These are phyloP conservation scores for Wickerhamiella musiphila DNA, from an alignment of 805 yeast genomes.

Conservation along the genomic window DNA sequence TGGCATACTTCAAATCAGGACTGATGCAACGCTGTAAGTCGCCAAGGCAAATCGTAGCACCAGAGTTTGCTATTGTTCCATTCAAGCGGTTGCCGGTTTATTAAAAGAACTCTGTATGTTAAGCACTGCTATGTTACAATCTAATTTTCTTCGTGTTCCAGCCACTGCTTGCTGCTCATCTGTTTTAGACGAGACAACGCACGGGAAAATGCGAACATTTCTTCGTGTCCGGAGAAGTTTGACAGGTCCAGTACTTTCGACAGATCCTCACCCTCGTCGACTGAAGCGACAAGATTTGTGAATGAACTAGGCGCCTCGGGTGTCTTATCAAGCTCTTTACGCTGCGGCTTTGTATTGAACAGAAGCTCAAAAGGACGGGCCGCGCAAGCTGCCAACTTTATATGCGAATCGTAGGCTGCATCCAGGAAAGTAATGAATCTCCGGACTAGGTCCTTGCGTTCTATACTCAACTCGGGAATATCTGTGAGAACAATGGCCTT, in stretches of 20 bases:
- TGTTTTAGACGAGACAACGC: slow-evolving; percentile 82
- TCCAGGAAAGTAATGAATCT: slow-evolving; percentile 89
- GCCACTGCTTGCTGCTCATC: slow-evolving; percentile 88
- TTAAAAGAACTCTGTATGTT: neutral
- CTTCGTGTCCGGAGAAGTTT: slow-evolving; percentile 75
- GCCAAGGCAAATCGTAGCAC: neutral
- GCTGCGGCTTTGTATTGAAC: slow-evolving; percentile 47
- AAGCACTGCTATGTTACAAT: neutral
- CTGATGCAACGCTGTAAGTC: neutral
- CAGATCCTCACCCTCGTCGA: slow-evolving; percentile 38
- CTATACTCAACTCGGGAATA: slow-evolving; percentile 67
- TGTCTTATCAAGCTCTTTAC: too few relatives aligned
- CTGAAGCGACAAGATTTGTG: slow-evolving; percentile 13
- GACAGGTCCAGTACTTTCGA: slow-evolving; percentile 22
- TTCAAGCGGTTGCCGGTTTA: neutral
- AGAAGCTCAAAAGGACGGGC: slow-evolving; percentile 72
- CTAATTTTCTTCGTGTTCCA: too few relatives aligned
- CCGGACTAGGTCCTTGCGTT: slow-evolving; percentile 69
- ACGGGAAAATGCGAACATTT: slow-evolving; percentile 89
- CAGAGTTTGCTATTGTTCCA: neutral
- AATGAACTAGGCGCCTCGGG: too few relatives aligned
- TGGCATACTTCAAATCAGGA: too few relatives aligned
- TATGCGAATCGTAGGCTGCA: slow-evolving; percentile 86
- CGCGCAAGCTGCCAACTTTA: slow-evolving; percentile 74
- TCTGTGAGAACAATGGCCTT: slow-evolving; percentile 77